phyloP scores from a whole-genome alignment of 768 basidiomycete genomes.

The Panaeolus cyanescens region DNA sequence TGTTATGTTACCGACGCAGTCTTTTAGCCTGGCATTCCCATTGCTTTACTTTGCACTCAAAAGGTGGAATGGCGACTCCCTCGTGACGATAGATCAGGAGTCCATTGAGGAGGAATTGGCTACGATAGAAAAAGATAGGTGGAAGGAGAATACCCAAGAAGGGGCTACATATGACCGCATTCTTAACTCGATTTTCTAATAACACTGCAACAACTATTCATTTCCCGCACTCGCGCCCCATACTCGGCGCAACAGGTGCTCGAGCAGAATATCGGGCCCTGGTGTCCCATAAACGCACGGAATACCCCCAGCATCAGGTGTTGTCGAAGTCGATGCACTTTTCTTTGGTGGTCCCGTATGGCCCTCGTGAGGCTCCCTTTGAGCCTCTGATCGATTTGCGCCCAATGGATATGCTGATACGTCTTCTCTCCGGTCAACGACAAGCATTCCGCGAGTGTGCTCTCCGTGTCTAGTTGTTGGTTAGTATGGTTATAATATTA shows the following conservation, averaged over 20 bases:
- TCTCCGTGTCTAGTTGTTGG: constrained; percentile 60
- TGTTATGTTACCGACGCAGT: not conserved
- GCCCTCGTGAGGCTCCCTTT: constrained; percentile 28
- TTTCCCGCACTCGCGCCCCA: constrained; percentile 41
- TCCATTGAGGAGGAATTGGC: constrained; percentile 24
- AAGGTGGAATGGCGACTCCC: constrained; percentile 20
- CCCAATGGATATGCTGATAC: constrained; percentile 66
- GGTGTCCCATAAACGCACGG: constrained; percentile 61
- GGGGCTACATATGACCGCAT: constrained; percentile 20
- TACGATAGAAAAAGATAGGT: constrained; percentile 17
- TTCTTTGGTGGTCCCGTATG: not conserved
- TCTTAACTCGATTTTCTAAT: constrained; percentile 24
- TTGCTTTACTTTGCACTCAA: constrained; percentile 27
- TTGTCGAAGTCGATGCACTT: not conserved
- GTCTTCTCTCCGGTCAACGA: constrained; percentile 76
- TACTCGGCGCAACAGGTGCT: constrained; percentile 51
- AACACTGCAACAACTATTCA: too few species aligned
- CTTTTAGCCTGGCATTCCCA: constrained; percentile 25
- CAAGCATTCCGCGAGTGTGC: constrained; percentile 84
- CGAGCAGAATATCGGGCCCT: constrained; percentile 53
- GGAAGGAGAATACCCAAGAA: not conserved
- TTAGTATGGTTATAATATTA: not conserved
- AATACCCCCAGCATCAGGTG: constrained; percentile 30
- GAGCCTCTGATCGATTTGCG: constrained; percentile 63
- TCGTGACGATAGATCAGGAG: constrained; percentile 21